Evolutionary conservation across 495 filamentous ascomycete genomes (phyloP).

Genomic region (Penicillium goetzii): DNA sequence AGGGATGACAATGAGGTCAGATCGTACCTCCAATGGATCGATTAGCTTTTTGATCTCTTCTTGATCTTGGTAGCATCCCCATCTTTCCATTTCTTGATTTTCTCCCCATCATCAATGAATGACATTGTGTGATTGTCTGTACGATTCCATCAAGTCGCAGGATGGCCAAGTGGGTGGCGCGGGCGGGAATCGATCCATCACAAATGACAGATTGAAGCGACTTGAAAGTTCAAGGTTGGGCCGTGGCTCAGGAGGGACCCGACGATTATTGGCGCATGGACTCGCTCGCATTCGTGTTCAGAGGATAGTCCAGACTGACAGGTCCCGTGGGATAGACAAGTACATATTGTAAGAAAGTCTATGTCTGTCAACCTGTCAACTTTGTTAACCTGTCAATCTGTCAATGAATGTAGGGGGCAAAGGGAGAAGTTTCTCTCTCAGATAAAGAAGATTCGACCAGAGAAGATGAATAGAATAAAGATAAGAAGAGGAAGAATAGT

Average conservation of each 20-base stretch:
- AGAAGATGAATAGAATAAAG: not conserved
- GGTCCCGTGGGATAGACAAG: not conserved
- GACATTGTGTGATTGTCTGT: not conserved
- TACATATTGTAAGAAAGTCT: not conserved
- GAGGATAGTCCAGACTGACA: not conserved
- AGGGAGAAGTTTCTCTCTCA: not conserved
- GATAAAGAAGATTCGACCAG: not conserved
- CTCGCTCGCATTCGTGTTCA: constrained; percentile 3
- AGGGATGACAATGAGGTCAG: constrained; percentile 9
- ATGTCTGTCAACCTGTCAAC: not conserved
- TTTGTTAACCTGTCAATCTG: not conserved
- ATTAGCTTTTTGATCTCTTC: constrained; percentile 5
- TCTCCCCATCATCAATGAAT: not conserved
- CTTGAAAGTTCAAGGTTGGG: not conserved
- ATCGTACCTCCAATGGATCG: constrained; percentile 4
- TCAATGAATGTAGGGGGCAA: not conserved
- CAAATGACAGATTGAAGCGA: constrained; percentile 2
- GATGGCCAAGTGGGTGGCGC: constrained; percentile 6
- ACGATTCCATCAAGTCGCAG: not conserved
- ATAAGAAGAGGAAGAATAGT: not conserved
- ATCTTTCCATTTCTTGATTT: not conserved
- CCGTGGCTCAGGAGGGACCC: constrained; percentile 4
- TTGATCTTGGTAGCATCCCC: not conserved
- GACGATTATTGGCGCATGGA: constrained; percentile 11
- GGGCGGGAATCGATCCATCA: constrained; percentile 24